Conservation (phyloP, 1,284 basidiomycete genomes). For the Ganoderma resinaceum region DNA sequence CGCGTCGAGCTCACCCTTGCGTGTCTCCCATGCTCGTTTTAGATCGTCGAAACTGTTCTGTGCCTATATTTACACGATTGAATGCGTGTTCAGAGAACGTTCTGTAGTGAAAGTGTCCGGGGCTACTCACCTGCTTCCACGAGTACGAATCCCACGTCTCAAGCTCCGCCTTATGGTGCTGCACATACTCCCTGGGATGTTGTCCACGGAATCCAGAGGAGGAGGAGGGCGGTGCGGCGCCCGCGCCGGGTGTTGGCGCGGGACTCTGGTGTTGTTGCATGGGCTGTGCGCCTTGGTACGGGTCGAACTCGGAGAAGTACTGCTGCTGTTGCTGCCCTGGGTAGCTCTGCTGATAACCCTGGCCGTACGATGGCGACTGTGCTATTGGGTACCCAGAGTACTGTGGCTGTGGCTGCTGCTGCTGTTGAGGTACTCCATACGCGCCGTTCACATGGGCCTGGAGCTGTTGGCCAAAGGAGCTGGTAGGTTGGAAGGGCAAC, state of each 20-base stretch:
- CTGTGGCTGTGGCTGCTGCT: slow-evolving; percentile 33
- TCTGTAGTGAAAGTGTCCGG: neutral
- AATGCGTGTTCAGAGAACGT: neutral
- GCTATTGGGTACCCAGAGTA: slow-evolving; percentile 27
- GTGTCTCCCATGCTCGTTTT: slow-evolving; percentile 42
- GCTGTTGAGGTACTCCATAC: slow-evolving; percentile 27
- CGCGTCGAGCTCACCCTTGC: slow-evolving; percentile 42
- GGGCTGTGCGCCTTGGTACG: slow-evolving; percentile 31
- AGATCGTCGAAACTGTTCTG: slow-evolving; percentile 44
- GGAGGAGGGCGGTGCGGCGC: slow-evolving; percentile 8
- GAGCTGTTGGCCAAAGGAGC: slow-evolving; percentile 45
- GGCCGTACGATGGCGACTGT: slow-evolving; percentile 31
- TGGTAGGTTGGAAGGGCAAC: slow-evolving; percentile 41
- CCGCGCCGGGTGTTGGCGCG: slow-evolving; percentile 9
- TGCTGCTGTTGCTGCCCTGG: slow-evolving; percentile 35
- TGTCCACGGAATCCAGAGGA: slow-evolving; percentile 7
- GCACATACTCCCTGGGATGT: slow-evolving; percentile 47
- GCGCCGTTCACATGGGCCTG: slow-evolving; percentile 36
- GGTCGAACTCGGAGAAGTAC: slow-evolving; percentile 46
- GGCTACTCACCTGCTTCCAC: slow-evolving; percentile 44
- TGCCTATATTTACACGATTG: slow-evolving; percentile 28
- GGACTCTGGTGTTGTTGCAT: slow-evolving; percentile 9
- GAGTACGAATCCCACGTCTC: slow-evolving; percentile 46
- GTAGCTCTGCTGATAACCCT: slow-evolving; percentile 36
- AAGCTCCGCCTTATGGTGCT: slow-evolving; percentile 44